Percentiles rank a stretch among this genome's conserved stretches.
Conservation (phyloP, 2,329 filamentous ascomycete genomes). For the Phaeosphaeriaceae sp. region DNA sequence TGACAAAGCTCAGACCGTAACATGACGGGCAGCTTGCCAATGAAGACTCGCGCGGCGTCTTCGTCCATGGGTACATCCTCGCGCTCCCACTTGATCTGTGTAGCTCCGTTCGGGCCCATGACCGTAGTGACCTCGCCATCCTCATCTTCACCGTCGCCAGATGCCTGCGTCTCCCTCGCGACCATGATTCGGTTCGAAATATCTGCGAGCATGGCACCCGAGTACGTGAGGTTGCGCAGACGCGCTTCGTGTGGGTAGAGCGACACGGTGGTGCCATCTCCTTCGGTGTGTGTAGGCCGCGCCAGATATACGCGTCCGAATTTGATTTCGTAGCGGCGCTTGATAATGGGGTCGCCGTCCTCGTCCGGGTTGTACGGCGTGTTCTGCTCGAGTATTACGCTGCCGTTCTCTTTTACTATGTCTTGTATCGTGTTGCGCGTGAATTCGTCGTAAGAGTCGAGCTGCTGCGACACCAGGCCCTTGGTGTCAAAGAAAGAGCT, state of each 20-base stretch:
- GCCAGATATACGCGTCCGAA: conserved; percentile 91
- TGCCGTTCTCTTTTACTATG: conserved; percentile 88
- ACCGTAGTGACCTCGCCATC: conserved; percentile 50
- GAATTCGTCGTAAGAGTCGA: conserved; percentile 98
- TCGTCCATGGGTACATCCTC: conserved; percentile 53
- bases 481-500: conserved; percentile 96
- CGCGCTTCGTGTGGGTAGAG: conserved; percentile 95
- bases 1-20: conserved; percentile 96
- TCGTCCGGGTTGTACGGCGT: conserved; percentile 78
- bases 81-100: conserved; percentile 56
- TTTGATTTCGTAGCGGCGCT: conserved; percentile 93
- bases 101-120: conserved; percentile 26
- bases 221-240: conserved; percentile 93
- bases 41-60: conserved; percentile 78
- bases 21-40: conserved; percentile 97
- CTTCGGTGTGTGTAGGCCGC: conserved; percentile 89
- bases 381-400: conserved; percentile 92
- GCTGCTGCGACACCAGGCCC: conserved; percentile 94
- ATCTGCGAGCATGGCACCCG: conserved; percentile 86
- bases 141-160: conserved; percentile 71
- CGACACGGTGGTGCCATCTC: conserved; percentile 84
- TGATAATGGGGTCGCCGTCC: conserved; percentile 72
- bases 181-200: conserved; percentile 86
- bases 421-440: conserved; percentile 93
- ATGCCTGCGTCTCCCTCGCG: conserved; percentile 76